phyloP scores from a whole-genome alignment of 148 eudicot genomes.

The Salicornia ramosissima region DNA sequence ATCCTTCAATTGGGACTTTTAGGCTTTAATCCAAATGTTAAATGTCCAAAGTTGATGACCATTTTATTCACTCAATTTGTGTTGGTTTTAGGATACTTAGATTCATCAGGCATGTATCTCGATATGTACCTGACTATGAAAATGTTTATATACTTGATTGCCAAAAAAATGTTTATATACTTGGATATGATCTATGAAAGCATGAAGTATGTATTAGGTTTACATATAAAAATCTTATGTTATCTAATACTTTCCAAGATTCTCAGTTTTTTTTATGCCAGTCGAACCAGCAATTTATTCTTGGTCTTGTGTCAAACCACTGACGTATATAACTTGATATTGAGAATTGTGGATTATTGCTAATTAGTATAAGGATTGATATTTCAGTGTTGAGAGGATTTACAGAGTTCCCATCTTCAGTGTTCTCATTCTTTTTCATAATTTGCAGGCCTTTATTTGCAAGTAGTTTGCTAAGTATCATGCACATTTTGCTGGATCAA shows the following conservation, averaged over 20 bases:
- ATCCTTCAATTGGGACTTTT: not conserved
- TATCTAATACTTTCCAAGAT: not conserved
- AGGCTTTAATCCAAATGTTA: not conserved
- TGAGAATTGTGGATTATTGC: not conserved
- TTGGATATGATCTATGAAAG: not conserved
- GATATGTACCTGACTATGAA: not conserved
- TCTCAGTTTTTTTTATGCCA: not conserved
- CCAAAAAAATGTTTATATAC: not conserved
- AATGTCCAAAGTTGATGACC: too few species aligned
- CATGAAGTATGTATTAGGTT: not conserved
- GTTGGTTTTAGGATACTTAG: not conserved
- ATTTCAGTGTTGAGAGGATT: not conserved
- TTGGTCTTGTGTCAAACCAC: too few species aligned
- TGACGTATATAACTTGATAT: not conserved
- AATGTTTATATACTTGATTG: not conserved
- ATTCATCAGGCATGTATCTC: not conserved
- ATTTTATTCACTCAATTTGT: not conserved
- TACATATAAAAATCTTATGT: not conserved
- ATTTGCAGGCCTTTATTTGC: constrained; percentile 90
- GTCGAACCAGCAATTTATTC: not conserved
- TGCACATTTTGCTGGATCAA: constrained; percentile 86
- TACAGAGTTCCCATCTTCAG: not conserved
- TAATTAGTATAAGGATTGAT: not conserved
- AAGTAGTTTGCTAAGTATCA: constrained; percentile 68
- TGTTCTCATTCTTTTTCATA: constrained; percentile 4